Evolutionary conservation across 495 filamentous ascomycete species (phyloP), one percentile per base, ranked within the genome.

Genomic region (Xylaria cubensis): DNA sequence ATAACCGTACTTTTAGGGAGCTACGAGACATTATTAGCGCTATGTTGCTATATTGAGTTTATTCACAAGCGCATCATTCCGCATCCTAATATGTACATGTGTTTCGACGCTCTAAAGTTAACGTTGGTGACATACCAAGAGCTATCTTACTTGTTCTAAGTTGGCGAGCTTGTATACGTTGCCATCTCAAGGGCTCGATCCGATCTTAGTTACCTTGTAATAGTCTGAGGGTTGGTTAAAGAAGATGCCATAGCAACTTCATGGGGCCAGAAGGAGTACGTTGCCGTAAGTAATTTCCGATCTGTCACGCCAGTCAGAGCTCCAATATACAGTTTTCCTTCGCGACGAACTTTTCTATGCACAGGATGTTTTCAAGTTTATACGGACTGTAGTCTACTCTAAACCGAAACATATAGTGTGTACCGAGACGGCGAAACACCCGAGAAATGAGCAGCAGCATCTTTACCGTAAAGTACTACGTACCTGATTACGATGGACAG

Each of bases 61-160:
- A 24, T 56, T 2, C 8, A 56, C 26, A 56, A 56, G 24, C 53
- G 53, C 5, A 56, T 56, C 13, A 56, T 56, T 56, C 53, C 53
- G 17, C 53, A 56, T 32, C 12, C 53, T 32, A 56, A 24, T 4
- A 56, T 32, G 13, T 29, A 56, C 5, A 56, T 9, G 12, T 12
- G 4, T 3, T 8, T 56, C 12, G 53, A 56, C 10, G 4, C 53
- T 32, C 53, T 9, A 29, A 10, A 1, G 13, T 4, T 24, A 32
- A 17, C 10, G 5, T 29, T 56, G 4, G 53, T 56, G 24, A 29
- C 24, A 32, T 56, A 56, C 29, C 53, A 56, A 32, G 53, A 56
- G 32, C 53, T 56, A 7, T 56, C 53, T 56, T 32, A 56, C 26
- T 17, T 56, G 53, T 56, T 56, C 53, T 24, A 56, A 26, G 53